Percentiles rank a stretch among this genome's conserved stretches.
phyloP scores from a whole-genome alignment of 345 rosid species.

The Kernera saxatilis region DNA sequence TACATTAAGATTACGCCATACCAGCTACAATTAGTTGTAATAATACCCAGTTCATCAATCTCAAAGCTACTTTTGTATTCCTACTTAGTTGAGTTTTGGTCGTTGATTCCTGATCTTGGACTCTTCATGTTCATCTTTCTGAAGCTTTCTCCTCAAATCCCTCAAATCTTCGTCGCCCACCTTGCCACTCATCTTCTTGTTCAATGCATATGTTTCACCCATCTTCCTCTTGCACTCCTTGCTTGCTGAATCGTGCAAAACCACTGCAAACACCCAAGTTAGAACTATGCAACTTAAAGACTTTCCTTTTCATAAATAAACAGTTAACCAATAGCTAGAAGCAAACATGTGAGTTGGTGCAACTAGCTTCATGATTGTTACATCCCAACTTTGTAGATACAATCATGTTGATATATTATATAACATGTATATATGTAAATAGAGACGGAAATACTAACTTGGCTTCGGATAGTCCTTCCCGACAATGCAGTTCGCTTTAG shows the following conservation, averaged over 20 bases:
- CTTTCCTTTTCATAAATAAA: background rate
- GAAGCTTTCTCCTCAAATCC: slow-evolving; percentile 51
- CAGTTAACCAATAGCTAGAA: background rate
- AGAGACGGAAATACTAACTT: slow-evolving; percentile 38
- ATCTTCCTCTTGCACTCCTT: slow-evolving; percentile 74
- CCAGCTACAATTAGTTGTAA: background rate
- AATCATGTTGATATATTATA: background rate
- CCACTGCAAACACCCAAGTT: slow-evolving; percentile 45
- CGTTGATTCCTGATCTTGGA: slow-evolving; percentile 36
- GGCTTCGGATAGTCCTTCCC: slow-evolving; percentile 90
- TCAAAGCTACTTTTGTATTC: background rate
- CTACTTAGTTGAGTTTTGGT: slow-evolving; percentile 28
- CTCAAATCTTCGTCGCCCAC: slow-evolving; percentile 55
- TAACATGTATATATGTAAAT: background rate
- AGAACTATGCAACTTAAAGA: background rate
- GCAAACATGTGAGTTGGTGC: background rate
- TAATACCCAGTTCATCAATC: background rate
- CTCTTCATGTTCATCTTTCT: slow-evolving; percentile 39
- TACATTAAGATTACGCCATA: background rate
- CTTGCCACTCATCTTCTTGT: slow-evolving; percentile 46
- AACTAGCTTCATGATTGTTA: background rate
- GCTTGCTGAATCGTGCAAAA: slow-evolving; percentile 77
- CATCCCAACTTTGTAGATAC: background rate
- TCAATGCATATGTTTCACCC: slow-evolving; percentile 75
- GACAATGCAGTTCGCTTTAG: slow-evolving; percentile 73